These are phyloP conservation scores for Rhizoctonia solani DNA, from an alignment of 1,284 basidiomycete species.

Conservation along the genomic window DNA sequence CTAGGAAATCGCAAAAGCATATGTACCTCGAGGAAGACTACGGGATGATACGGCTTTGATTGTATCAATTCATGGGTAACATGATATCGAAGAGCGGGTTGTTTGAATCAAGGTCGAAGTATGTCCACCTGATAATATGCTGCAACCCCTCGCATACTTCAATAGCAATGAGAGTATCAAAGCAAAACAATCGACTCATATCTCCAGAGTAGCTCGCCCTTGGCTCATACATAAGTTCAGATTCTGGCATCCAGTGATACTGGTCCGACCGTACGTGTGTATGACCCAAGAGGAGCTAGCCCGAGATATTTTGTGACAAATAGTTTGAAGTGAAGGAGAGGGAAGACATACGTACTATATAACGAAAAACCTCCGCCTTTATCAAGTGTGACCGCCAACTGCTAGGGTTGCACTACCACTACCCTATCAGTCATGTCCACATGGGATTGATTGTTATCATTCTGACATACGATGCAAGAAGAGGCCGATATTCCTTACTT, in stretches of 20 bases:
- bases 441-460: too few relatives aligned
- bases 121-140: too few relatives aligned
- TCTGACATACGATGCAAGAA: too few relatives aligned
- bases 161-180: neutral
- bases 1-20: neutral
- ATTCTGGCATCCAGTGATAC: neutral
- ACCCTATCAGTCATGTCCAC: too few relatives aligned
- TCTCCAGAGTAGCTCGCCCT: conserved; percentile 9
- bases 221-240: neutral
- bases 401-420: too few relatives aligned
- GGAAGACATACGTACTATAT: neutral
- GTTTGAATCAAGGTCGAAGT: too few relatives aligned
- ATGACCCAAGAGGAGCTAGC: conserved; percentile 9
- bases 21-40: conserved; percentile 11
- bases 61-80: neutral
- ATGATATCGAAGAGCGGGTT: too few relatives aligned
- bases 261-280: neutral
- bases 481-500: too few relatives aligned
- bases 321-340: neutral
- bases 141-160: too few relatives aligned
- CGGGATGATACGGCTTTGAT: neutral
- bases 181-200: neutral
- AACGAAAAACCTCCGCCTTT: neutral
- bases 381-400: too few relatives aligned
- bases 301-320: neutral